Conservation (phyloP, 2,329 filamentous ascomycete species). For the Meredithiella fracta region DNA sequence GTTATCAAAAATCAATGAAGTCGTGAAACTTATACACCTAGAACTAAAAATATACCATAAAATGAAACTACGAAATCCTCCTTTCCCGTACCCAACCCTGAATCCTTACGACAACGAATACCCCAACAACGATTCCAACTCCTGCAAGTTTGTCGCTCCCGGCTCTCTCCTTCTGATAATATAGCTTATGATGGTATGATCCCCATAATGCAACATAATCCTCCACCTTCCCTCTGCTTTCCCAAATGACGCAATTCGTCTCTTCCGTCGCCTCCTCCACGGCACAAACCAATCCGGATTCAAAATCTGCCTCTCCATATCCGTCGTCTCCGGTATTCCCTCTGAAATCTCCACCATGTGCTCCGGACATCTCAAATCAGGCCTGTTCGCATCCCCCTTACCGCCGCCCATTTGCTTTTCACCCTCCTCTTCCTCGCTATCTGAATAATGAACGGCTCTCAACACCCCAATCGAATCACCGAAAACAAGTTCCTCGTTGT, state of each 20-base stretch:
- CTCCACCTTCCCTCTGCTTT: slow-evolving; percentile 36
- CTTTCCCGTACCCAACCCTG: too few relatives aligned
- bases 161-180: slow-evolving; percentile 36
- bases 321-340: not conserved
- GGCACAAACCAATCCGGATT: not conserved
- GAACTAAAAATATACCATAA: not conserved
- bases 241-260: not conserved
- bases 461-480: too few relatives aligned
- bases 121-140: slow-evolving; percentile 9
- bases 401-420: too few relatives aligned
- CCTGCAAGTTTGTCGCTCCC: not conserved
- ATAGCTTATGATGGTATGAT: slow-evolving; percentile 55
- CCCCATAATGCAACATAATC: slow-evolving; percentile 54
- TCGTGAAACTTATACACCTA: not conserved
- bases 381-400: too few relatives aligned
- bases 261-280: not conserved
- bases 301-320: not conserved
- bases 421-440: too few relatives aligned
- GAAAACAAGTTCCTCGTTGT: not conserved
- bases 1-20: not conserved
- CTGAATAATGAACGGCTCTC: too few relatives aligned
- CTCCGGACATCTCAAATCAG: not conserved
- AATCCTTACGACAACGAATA: not conserved
- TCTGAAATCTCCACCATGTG: not conserved
- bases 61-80: too few relatives aligned